Percentiles rank a stretch among this genome's conserved stretches.
Conservation (phyloP, 1,139 yeast species). For the Taphrina communis region DNA sequence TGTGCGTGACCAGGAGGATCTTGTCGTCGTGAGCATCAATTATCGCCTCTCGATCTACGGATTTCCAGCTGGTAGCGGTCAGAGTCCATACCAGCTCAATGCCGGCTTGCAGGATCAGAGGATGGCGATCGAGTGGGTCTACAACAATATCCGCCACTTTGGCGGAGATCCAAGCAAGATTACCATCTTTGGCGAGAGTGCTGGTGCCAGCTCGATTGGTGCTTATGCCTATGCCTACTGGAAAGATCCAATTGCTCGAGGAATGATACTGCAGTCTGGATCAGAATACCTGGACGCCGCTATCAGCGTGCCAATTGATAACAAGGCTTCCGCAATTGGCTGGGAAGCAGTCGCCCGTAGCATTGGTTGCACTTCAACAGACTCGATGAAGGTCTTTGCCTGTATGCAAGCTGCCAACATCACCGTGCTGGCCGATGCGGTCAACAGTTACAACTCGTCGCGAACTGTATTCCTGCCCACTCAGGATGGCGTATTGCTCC, state of each 20-base stretch:
- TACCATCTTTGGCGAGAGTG: conserved; percentile 51
- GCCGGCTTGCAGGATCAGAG: conserved; percentile 52
- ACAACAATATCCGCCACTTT: conserved; percentile 51
- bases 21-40: conserved; percentile 25
- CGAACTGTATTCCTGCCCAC: conserved; percentile 31
- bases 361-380: conserved; percentile 26
- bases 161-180: conserved; percentile 50
- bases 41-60: conserved; percentile 26
- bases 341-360: conserved; percentile 28
- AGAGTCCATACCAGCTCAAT: conserved; percentile 45
- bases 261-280: conserved; percentile 32
- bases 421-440: conserved; percentile 13
- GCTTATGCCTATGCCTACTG: conserved; percentile 31
- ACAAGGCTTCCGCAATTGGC: not conserved
- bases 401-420: conserved; percentile 31
- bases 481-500: conserved; percentile 16
- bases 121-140: conserved; percentile 53
- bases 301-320: conserved; percentile 20
- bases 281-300: conserved; percentile 27
- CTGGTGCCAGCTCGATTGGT: conserved; percentile 48
- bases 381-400: not conserved
- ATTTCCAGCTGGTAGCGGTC: conserved; percentile 36
- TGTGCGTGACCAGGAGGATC: conserved; percentile 30
- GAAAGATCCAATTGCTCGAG: conserved; percentile 35
- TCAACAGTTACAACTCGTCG: conserved; percentile 5